Conservation (phyloP, 78 protist species). For the Trichosphaerium sp. region DNA sequence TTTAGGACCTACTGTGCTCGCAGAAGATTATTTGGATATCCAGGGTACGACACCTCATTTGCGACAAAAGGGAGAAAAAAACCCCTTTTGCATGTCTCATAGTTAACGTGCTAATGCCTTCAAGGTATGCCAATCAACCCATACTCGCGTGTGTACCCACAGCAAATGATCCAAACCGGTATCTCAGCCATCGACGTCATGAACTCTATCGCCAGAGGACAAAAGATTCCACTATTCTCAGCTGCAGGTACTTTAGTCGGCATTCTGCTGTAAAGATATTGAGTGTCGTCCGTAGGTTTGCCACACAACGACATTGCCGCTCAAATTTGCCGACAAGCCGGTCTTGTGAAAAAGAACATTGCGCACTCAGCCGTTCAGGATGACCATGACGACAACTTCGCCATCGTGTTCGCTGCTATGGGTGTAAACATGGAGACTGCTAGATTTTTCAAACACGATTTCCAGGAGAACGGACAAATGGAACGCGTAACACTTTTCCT, state of each 20-base stretch:
- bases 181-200: slow-evolving; percentile 97
- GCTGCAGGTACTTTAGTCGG: slow-evolving; percentile 99
- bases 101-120: background rate
- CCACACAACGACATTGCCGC: slow-evolving; percentile 97
- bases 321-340: slow-evolving; percentile 97
- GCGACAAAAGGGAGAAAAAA: background rate
- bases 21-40: slow-evolving; percentile 96
- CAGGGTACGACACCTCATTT: slow-evolving; percentile 55
- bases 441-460: slow-evolving; percentile 96
- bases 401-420: slow-evolving; percentile 99
- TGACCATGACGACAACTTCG: slow-evolving; percentile 88
- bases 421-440: slow-evolving; percentile 99
- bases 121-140: slow-evolving; percentile 97
- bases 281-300: no score
- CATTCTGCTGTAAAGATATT: no score
- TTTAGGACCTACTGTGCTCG: slow-evolving; percentile 85
- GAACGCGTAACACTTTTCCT: slow-evolving; percentile 93
- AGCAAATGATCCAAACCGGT: slow-evolving; percentile 99
- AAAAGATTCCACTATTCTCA: slow-evolving; percentile 99
- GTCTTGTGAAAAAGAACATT: slow-evolving; percentile 81
- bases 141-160: slow-evolving; percentile 89
- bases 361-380: slow-evolving; percentile 44
- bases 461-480: slow-evolving; percentile 95
- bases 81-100: background rate
- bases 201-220: slow-evolving; percentile 99